Base-by-base conservation (phyloP, 371 early-diverging fungal genomes). In the Chytridiales sp. region DNA sequence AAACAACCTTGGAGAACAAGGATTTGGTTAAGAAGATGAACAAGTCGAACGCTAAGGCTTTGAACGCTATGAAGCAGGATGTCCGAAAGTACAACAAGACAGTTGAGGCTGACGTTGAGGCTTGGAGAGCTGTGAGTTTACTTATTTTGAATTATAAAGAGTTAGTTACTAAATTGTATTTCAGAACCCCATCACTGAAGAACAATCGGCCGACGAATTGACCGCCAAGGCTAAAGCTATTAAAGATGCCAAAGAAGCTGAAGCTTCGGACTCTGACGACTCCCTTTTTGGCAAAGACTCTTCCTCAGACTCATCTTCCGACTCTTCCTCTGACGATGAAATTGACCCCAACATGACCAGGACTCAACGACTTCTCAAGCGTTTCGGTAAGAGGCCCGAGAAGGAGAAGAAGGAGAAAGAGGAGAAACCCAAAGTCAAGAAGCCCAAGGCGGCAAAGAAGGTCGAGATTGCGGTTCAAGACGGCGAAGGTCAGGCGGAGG, bases 41-140 rank as follows among this genome's bases (percentile, higher is more conserved):
- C 68, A 78, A 89, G 29, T 77, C 79, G 51, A 85, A 88, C 49
- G 83, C 87, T 46, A 91, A 91, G 69, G 90, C 93, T 17, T 75
- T 93, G 75, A 94, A 87, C 72, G 83, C 87, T 55, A 85, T 94
- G 84, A 92, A 90, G 82, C 93, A 92, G 72, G 92, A 91, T 73
- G 63, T 95, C 68, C 88, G 86, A 76, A 94, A 95, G 84, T 80
- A 87, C 76, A 83, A 81, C 72, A 93, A 91, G 77, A 67, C 75
- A 46, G 85, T 83, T 56, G 90, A 91, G 64, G 72, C 70, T 6
- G 80, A 84, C 54, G 83, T 97, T 40, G 79, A 81, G 46, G 83
- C 78, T 62, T 94, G 85, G 73, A 80, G 83, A 61, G 77, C 62
- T 77, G 87, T 84, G 73, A 32, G 70, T 60, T 21, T 19, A 43